phyloP scores from a whole-genome alignment of 1,284 basidiomycete genomes.

The Inonotus obliquus region DNA sequence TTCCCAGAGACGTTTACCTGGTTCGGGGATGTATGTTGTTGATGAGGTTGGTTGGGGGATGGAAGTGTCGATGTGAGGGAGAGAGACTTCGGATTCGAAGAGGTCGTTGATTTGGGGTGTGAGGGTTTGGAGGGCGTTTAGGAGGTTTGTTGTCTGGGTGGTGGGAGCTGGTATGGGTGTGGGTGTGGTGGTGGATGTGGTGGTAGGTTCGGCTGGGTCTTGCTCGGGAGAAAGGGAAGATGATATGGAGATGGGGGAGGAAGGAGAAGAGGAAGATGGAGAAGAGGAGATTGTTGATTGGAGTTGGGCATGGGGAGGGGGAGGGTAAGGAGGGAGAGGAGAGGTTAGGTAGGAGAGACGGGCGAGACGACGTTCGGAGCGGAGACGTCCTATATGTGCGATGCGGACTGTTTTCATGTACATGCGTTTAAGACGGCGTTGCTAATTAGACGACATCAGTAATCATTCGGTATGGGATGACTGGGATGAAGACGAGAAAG shows the following conservation, averaged over 20 bases:
- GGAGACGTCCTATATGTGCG: conserved; percentile 39
- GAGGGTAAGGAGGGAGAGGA: conserved; percentile 27
- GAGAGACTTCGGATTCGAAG: conserved; percentile 41
- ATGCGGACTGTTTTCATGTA: conserved; percentile 42
- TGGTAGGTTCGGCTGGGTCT: no score
- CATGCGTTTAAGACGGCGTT: conserved; percentile 55
- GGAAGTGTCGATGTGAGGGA: conserved; percentile 48
- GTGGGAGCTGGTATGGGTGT: neutral
- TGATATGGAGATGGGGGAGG: conserved; percentile 40
- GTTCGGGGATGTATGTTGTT: conserved; percentile 45
- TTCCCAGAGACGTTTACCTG: conserved; percentile 70
- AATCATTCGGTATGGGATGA: no score
- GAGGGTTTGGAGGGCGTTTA: conserved; percentile 31
- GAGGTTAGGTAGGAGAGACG: conserved; percentile 41
- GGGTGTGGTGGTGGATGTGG: neutral
- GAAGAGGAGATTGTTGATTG: no score
- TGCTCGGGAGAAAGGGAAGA: no score
- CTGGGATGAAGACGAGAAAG: no score
- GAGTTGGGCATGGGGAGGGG: conserved; percentile 21
- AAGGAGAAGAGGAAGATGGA: no score
- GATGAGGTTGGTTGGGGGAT: no score
- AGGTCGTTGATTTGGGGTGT: conserved; percentile 37
- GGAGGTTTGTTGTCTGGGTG: conserved; percentile 22
- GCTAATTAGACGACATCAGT: no score
- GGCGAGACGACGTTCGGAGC: conserved; percentile 39